Evolutionary conservation across 1,139 yeast species (phyloP), one percentile per base, ranked within the genome.

Genomic region (Blastobotrys petasosporus): DNA sequence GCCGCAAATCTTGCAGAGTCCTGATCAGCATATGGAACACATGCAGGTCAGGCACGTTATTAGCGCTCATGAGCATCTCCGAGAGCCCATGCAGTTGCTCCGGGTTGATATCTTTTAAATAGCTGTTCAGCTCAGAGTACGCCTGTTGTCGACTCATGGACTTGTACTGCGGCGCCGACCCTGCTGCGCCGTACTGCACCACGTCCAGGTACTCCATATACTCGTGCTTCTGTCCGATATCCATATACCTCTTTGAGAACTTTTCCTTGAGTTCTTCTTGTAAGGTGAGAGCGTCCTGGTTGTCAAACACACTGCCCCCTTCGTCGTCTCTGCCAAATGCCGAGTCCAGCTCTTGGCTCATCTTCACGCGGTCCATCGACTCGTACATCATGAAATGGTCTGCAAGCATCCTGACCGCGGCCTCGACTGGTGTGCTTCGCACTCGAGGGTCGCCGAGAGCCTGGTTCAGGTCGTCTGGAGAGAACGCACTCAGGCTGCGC

Each of bases 321-420:
- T 30, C 13, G 32, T 34, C 37, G 17, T 10, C 12, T 12, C 28
- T 17, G 5, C 49, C 49, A 36, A 42, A 46, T 32, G 41, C 32
- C 20, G 23, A 25, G 33, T 44, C 45, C 31, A 56, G 31, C 39
- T 55, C 53, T 32, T 54, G 51, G 25, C 54, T 49, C 32, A 56
- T 37, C 17, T 55, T 45, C 11, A 45, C 47, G 28, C 51, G 52
- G 39, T 59, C 61, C 49, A 57, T 54, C 10, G 56, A 49, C 40
- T 56, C 62, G 45, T 58, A 60, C 4, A 58, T 48, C 34, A 53
- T 44, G 41, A 60, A 52, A 37, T 54, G 48, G 35, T 60, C 64
- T 2, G 61, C 61, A 35, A 60, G 41, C 59, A 56, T 58, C 20
- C 64, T 42, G n/a, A 57, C 57, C 2, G 61, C 54, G 1, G 61